Evolutionary conservation across 1,139 yeast species (phyloP).

Genomic region (Saccharomyces hybrid): DNA sequence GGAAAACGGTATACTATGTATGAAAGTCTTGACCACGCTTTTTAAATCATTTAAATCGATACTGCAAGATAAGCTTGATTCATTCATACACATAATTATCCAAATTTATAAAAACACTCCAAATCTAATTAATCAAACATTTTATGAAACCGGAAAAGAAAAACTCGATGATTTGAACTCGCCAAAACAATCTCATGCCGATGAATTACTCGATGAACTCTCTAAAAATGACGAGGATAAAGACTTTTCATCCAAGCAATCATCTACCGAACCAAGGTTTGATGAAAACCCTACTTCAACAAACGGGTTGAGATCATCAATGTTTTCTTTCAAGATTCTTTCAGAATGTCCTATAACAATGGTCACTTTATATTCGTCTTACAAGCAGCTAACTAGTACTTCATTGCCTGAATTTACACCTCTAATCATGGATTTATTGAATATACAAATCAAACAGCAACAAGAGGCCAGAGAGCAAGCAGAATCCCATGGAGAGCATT

Average conservation of each 20-base stretch:
- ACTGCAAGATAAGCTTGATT: constrained; percentile 64
- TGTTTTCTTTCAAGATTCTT: constrained; percentile 79
- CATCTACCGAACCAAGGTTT: neutral
- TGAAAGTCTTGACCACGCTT: constrained; percentile 81
- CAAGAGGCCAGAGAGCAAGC: constrained; percentile 60
- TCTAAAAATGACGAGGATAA: neutral
- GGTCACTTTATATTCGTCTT: constrained; percentile 84
- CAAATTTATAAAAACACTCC: constrained; percentile 77
- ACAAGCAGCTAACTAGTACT: constrained; percentile 64
- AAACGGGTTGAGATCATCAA: constrained; percentile 41
- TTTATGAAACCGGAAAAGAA: constrained; percentile 32
- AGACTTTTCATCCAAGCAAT: neutral
- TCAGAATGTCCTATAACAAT: constrained; percentile 97
- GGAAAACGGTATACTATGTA: constrained; percentile 87
- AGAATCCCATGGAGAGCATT: constrained; percentile 46
- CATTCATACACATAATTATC: constrained; percentile 70
- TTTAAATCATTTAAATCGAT: constrained; percentile 76
- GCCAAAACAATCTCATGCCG: constrained; percentile 2
- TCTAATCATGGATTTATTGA: constrained; percentile 65
- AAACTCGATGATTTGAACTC: constrained; percentile 4
- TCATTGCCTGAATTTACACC: constrained; percentile 77
- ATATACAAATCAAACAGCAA: constrained; percentile 69
- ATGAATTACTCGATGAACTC: constrained; percentile 1
- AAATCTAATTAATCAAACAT: constrained; percentile 59
- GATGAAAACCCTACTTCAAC: neutral